Percentiles rank a stretch among this genome's conserved stretches.
Conservation (phyloP, 306 rosid genomes). For the Mimosa bimucronata region DNA sequence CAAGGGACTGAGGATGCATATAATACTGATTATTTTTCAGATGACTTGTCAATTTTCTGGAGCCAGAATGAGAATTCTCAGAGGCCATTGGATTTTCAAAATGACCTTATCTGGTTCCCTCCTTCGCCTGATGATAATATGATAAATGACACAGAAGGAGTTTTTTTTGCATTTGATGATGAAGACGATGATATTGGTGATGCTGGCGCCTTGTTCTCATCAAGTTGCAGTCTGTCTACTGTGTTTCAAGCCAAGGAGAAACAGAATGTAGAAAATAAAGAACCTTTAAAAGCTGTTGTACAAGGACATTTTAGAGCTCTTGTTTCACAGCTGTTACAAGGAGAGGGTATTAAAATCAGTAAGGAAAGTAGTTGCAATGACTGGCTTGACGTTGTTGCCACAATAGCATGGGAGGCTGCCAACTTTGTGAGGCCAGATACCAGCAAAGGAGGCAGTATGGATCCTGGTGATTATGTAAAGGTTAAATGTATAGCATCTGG, state of each 20-base stretch:
- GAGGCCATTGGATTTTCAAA: slow-evolving; percentile 88
- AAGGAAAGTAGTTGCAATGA: slow-evolving; percentile 65
- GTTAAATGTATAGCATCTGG: slow-evolving; percentile 91
- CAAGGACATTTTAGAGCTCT: slow-evolving; percentile 96
- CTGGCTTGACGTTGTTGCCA: slow-evolving; percentile 83
- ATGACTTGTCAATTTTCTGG: slow-evolving; percentile 58
- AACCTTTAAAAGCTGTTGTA: slow-evolving; percentile 77
- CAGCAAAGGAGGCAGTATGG: slow-evolving; percentile 97
- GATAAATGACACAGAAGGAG: slow-evolving; percentile 71
- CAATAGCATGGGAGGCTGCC: slow-evolving; percentile 93
- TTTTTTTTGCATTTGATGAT: slow-evolving; percentile 74
- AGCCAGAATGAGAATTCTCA: slow-evolving; percentile 54
- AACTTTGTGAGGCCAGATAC: slow-evolving; percentile 94
- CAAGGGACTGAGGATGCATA: slow-evolving; percentile 60
- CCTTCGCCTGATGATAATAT: slow-evolving; percentile 78
- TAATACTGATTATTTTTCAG: slow-evolving; percentile 67
- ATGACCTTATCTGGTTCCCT: slow-evolving; percentile 83
- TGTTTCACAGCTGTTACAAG: slow-evolving; percentile 83
- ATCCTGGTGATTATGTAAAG: slow-evolving; percentile 91
- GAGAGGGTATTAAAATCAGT: slow-evolving; percentile 68
- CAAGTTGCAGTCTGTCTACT: slow-evolving; percentile 72
- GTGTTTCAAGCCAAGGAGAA: slow-evolving; percentile 77
- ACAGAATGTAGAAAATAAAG: slow-evolving; percentile 72
- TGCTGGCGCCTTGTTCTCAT: slow-evolving; percentile 71
- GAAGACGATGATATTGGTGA: slow-evolving; percentile 95